Evolutionary conservation across 2,329 filamentous ascomycete genomes (phyloP), one percentile per base, ranked within the genome.

Genomic region (Aspergillus sp.): DNA sequence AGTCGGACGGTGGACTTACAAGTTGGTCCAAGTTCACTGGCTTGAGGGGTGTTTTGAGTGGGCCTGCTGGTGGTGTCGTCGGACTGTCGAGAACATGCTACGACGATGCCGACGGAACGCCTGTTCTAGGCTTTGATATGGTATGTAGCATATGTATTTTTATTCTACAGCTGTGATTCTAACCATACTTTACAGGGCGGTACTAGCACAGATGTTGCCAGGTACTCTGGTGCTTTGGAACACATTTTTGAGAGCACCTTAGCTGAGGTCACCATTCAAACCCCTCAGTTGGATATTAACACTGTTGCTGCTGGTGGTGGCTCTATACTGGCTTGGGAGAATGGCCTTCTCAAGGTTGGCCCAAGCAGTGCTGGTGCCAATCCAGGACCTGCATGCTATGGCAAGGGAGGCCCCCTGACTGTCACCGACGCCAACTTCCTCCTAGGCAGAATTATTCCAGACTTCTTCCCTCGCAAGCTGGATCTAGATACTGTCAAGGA

Each of bases 191-290:
- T 39, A 11, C 35, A 54, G 93, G 91, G 91, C 12, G 93, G 93
- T 11, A 97, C 93, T 0, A 92, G 88, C 58, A 97, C 93, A 1
- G 93, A 97, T 73, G 73, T 96, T 6, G 96, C 90, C 35, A 82
- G 93, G 52, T 97, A 93, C 67, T 90, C 90, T 58, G 93, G 93
- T n/a, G 82, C 90, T 53, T 95, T 96, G 67, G 93, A 96, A 67
- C 93, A 97, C 67, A 91, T 96, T 1, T 96, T 96, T 64, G 93
- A 96, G 75, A 96, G 91, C 0, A 96, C 91, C 0, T 96, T 91
- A 0, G 93, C 93, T 0, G 93, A 93, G n/a, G 90, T 96, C 1
- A 93, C 92, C 0, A 95, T 96, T 27, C 92, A 96, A 67, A 93
- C 90, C 1, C 93, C 93, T 0, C 92, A 96, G 68, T 82, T 96